Evolutionary conservation across 371 early-diverging fungal species (phyloP), one percentile per base, ranked within the genome.

Genomic region (Syncephalastrum racemosum): DNA sequence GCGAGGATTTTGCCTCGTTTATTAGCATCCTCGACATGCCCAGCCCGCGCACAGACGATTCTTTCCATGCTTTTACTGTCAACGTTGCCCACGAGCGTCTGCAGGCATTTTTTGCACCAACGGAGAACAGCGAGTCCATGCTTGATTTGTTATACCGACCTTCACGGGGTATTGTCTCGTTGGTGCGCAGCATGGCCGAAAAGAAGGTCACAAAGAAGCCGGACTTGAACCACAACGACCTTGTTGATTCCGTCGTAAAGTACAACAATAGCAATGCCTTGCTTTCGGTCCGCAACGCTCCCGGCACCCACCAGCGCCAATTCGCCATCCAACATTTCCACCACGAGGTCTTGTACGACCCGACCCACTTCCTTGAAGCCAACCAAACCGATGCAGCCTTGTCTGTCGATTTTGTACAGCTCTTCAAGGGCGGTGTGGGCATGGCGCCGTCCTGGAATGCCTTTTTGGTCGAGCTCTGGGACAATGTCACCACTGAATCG

Each of bases 71-170:
- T 51, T 86, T 95, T 58, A 82, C 86, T 16, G 61, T 75, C 62
- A 93, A 96, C 66, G 80, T 90, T 56, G 91, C 92, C 46, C 88
- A 88, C 64, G 96, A 96, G 68, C 86, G 90, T 51, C 70, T 95
- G 12, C 84, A 87, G 43, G 77, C 86, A 4, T 59, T 59, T 24
- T 15, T 59, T 18, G 20, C 46, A 4, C 41, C 53, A 1, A 25
- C 50, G 2, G 20, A 41, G 2, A 40, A 36, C 45, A 46, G 31
- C 23, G 47, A 76, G 36, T 54, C 59, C 46, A 74, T 77, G 44
- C 50, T 75, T 13, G 66, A 75, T 25, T 56, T 87, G 13, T 63
- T 85, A 19, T 70, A 68, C 27, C 75, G 80, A 18, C 67, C 76
- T 25, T 41, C 55, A 7, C 75, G 70, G 45, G 86, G 89, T 27